Evolutionary conservation across 1,139 yeast genomes (phyloP), one percentile per base, ranked within the genome.

Genomic region (Yamadazyma diospyri): DNA sequence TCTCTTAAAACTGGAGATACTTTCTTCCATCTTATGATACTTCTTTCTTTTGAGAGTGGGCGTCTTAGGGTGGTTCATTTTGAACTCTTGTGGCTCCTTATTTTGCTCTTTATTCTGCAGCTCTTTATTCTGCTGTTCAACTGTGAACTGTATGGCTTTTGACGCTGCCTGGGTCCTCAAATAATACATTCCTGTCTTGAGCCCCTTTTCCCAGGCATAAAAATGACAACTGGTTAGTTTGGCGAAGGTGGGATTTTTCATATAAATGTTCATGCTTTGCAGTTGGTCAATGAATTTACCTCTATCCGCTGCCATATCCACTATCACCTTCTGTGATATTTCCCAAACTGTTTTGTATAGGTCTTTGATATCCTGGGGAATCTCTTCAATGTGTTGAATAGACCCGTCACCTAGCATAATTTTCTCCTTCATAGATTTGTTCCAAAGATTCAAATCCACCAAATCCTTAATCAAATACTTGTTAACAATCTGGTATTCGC

Each of bases 141-240:
- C 78, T 7, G 97, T 89, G 55, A 87, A 89, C 63, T 88, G 94
- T 47, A 89, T 89, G 20, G 97, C 95, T 33, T 92, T 81, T 18
- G 95, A 73, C 3, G 97, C 97, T 22, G 97, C 96, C 67, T 84
- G 94, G 5, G 97, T 89, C 57, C 97, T 77, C 56, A 92, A 68
- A 62, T 92, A 92, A 70, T 92, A 92, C 95, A 92, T 89, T 41
- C 98, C 98, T 4, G 98, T 92, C 72, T 92, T 92, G 55, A 92
- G 74, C 29, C 97, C 98, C 68, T 81, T 84, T 61, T 82, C 82
- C 97, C 97, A 92, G 28, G 96, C 95, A 57, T 89, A 87, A 67
- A 92, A 92, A 61, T 92, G 97, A 94, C 89, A 89, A 50, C 89
- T 77, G n/a, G 97, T 89, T 45, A 92, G 72, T 59, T 89, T 89